phyloP scores from a whole-genome alignment of 139 green algal species.

The Micractinium sp. region DNA sequence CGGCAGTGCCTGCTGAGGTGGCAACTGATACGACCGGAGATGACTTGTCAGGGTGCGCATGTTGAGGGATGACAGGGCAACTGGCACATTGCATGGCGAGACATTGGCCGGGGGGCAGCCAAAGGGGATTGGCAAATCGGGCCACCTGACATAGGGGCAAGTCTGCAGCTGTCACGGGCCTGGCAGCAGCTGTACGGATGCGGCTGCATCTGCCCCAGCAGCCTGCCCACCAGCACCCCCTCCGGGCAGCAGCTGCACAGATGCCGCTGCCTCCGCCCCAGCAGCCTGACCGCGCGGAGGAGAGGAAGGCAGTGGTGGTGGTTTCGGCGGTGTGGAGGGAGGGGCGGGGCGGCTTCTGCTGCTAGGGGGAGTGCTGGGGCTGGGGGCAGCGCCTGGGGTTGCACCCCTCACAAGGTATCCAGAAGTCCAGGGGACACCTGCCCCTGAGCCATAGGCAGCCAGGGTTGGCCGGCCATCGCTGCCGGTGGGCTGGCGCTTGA shows the following conservation, averaged over 20 bases:
- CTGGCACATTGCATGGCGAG: no score
- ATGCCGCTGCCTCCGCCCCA: background rate
- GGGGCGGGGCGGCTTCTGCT: background rate
- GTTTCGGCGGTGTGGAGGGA: no score
- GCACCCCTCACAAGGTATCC: background rate
- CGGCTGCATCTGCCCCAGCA: background rate
- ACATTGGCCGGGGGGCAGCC: no score
- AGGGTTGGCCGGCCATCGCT: background rate
- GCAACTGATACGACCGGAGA: no score
- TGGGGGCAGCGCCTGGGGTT: background rate
- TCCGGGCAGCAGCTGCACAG: background rate
- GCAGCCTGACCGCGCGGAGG: background rate
- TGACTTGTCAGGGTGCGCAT: no score
- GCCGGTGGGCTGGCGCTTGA: slow-evolving; percentile 6
- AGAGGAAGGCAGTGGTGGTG: no score
- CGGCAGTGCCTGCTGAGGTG: no score
- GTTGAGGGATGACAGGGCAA: no score
- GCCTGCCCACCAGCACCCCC: no score
- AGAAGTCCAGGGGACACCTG: slow-evolving; percentile 20
- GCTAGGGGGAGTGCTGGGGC: no score
- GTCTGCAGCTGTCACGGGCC: background rate
- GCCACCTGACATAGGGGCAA: no score
- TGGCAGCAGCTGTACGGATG: background rate
- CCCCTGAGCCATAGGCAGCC: background rate
- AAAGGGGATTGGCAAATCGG: no score